Conservation (phyloP, 1,139 yeast genomes). For the Yamadazyma dendronema region DNA sequence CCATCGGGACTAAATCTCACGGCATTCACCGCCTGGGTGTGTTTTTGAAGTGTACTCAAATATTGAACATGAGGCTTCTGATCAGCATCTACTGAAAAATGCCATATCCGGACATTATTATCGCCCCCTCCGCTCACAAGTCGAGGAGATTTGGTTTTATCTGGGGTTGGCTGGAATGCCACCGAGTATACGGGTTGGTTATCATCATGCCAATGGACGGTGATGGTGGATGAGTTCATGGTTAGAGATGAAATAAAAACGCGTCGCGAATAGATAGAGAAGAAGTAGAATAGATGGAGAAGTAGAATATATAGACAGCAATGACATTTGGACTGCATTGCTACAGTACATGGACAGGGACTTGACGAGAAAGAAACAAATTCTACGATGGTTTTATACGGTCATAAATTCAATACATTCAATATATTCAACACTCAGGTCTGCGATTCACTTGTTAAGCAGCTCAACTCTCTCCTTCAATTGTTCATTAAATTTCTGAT, state of each 20-base stretch:
- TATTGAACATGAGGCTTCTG: conserved; percentile 41
- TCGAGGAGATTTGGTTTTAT: conserved; percentile 29
- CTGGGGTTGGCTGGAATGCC: conserved; percentile 63
- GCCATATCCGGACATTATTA: conserved; percentile 77
- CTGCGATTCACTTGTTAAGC: neutral
- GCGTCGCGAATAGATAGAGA: neutral
- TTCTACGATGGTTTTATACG: too few relatives aligned
- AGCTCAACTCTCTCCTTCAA: conserved; percentile 4
- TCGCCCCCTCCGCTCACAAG: conserved; percentile 95
- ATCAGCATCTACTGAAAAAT: conserved; percentile 10
- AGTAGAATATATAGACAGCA: neutral
- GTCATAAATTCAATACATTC: neutral
- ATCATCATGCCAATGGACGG: conserved; percentile 82
- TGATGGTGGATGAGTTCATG: conserved; percentile 61
- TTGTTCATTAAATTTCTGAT: neutral
- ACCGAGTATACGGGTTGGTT: conserved; percentile 82
- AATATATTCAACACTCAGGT: neutral
- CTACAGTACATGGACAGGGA: too few relatives aligned
- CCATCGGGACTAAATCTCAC: conserved; percentile 78
- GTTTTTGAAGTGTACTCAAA: conserved; percentile 77
- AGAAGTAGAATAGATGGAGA: neutral
- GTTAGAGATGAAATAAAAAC: neutral
- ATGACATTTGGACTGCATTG: neutral
- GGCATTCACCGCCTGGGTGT: conserved; percentile 91
- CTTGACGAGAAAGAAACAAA: too few relatives aligned